Evolutionary conservation across 2,329 filamentous ascomycete species (phyloP).

Genomic region (Xylariaceae sp.): DNA sequence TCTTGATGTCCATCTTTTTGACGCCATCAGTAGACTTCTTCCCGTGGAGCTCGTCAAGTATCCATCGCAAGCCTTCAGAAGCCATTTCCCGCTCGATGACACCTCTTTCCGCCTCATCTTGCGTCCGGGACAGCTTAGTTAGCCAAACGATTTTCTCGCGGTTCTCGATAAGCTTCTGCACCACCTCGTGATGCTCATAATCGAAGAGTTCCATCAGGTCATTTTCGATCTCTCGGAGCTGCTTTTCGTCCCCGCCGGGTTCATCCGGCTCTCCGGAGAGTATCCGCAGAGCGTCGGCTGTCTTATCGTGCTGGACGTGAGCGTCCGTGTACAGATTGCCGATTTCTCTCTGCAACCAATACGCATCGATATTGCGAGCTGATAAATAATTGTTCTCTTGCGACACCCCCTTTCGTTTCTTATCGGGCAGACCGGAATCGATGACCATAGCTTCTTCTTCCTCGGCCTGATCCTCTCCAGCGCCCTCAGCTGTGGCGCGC

Average conservation of each 20-base stretch:
- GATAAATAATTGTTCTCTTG: constrained; percentile 59
- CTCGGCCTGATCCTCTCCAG: constrained; percentile 36
- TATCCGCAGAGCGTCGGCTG: constrained; percentile 72
- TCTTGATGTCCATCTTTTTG: constrained; percentile 81
- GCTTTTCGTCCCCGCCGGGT: constrained; percentile 69
- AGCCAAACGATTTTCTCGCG: constrained; percentile 94
- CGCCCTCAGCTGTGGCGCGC: constrained; percentile 42
- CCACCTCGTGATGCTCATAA: constrained; percentile 90
- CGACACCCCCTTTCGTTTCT: constrained; percentile 36
- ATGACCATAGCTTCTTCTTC: constrained; percentile 77
- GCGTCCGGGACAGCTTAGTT: constrained; percentile 75
- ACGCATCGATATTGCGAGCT: constrained; percentile 89
- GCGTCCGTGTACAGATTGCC: constrained; percentile 83
- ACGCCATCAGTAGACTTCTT: constrained; percentile 54
- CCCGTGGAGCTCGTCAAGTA: constrained; percentile 81
- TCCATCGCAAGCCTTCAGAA: constrained; percentile 76
- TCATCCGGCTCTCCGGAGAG: constrained; percentile 68
- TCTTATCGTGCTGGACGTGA: constrained; percentile 90
- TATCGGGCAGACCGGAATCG: constrained; percentile 53
- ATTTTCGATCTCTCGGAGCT: constrained; percentile 90
- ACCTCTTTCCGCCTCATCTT: constrained; percentile 67
- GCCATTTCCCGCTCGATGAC: constrained; percentile 86
- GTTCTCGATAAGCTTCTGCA: constrained; percentile 85
- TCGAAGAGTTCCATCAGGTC: constrained; percentile 98
- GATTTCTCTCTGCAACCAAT: constrained; percentile 92